A percentile compares a stretch with the other conserved stretches of the same genome.
These are phyloP conservation scores for Styphnolobium japonicum DNA, from an alignment of 306 rosid genomes.

Conservation along the genomic window DNA sequence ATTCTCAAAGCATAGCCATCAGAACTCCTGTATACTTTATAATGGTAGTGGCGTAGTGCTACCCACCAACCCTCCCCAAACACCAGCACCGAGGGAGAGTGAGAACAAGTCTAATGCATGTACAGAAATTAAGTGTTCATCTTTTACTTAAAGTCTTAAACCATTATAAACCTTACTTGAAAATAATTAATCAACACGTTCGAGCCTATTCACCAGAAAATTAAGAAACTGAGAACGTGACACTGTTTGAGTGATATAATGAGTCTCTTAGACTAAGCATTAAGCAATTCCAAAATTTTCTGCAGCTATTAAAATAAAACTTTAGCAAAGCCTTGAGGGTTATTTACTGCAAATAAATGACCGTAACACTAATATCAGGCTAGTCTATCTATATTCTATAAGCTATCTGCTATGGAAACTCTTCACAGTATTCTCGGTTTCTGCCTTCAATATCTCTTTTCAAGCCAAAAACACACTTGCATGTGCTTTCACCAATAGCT, in stretches of 20 bases:
- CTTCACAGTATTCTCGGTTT: background rate
- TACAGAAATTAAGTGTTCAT: background rate
- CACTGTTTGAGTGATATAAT: background rate
- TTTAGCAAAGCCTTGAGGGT: background rate
- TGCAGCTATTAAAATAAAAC: background rate
- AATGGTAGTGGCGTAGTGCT: background rate
- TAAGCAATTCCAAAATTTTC: background rate
- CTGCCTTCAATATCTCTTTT: background rate
- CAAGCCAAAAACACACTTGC: background rate
- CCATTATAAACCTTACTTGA: background rate
- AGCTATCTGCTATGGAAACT: constrained; percentile 7
- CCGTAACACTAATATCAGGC: background rate
- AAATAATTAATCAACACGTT: background rate
- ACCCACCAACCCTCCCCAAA: background rate
- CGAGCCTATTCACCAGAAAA: background rate
- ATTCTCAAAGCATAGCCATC: constrained; percentile 13
- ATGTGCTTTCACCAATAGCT: background rate
- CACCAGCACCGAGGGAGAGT: background rate
- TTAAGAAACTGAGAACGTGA: background rate
- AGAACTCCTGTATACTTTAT: background rate
- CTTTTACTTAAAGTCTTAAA: background rate
- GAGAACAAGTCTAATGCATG: background rate
- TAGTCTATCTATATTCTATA: background rate
- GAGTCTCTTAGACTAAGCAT: background rate
- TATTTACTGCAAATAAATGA: background rate